Evolutionary conservation across 306 rosid species (phyloP), one percentile per base, ranked within the genome.

Genomic region (Cicer chorassanicum): DNA sequence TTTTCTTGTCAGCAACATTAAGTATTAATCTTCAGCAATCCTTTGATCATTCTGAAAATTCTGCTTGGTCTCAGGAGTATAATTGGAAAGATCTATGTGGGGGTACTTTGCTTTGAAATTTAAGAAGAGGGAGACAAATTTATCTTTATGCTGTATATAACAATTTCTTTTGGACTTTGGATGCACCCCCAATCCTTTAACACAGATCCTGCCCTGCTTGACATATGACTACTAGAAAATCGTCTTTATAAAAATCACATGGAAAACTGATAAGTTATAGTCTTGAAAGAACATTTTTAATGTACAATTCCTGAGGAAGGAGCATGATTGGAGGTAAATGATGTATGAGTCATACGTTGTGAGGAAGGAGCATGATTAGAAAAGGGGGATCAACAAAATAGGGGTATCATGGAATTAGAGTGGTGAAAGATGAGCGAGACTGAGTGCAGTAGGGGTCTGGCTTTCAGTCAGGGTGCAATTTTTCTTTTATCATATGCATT

Each of bases 41-140:
- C 71, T 46, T 81, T 63, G 51, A 16, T 68, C 1, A 43, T 43
- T 44, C 48, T 43, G 50, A 64, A 61, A 76, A 61, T 43, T 49
- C 24, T 61, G 19, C 62, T 53, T 24, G 7, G 16, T 46, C 29
- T 57, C 42, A 42, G 54, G 42, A 14, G 7, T 24, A 34, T n/a
- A 44, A 59, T 66, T 24, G 18, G 57, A 43, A 45, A 45, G 9
- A 1, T 11, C 62, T 24, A 42, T 54, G 38, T 9, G 7, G 48
- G 34, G 59, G 40, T 74, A 11, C 48, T 38, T 46, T 36, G 24
- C 78, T 75, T 49, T 63, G 44, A 63, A 62, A 10, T 51, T 50
- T 70, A 29, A 36, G 13, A 4, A 51, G 6, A 9, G 53, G 41
- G 51, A 14, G 12, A 39, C 6, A 24, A 55, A 39, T 18, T 55